Evolutionary conservation across 1,284 basidiomycete genomes (phyloP), one percentile per base, ranked within the genome.

Genomic region (Ganoderma lucidum): DNA sequence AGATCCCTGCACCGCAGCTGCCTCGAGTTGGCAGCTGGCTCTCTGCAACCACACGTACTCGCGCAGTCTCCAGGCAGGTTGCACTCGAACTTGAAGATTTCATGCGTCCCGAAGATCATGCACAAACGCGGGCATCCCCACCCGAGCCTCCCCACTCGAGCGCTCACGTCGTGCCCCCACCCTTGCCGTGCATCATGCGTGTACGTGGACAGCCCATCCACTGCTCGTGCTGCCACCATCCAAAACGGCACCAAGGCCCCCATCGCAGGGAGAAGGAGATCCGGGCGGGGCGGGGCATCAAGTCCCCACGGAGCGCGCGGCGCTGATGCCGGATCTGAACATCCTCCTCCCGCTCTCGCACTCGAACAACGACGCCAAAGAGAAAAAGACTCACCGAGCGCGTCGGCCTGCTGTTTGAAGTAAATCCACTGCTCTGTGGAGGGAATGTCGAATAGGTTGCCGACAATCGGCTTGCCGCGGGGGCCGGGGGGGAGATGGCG

Each of bases 401-500:
- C 62, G 42, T 71, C 69, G 12, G 70, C 68, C 42, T 68, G 45
- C 30, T 72, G 42, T 60, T 67, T 41, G 68, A 75, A 73, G 62
- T 63, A 75, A 17, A 67, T 64, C 74, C 72, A 75, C 62, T 73
- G 74, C 30, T 72, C 69, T 2, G 61, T 62, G 51, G 45, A 67
- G 23, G 71, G 73, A 45, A 74, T 74, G 41, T 73, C 64, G 42
- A 51, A 64, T 28, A 73, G 70, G 65, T 71, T 70, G 12, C 73
- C 71, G 65, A 74, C 35, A 66, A 74, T 60, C 55, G 67, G 68
- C 6, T 63, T 68, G 32, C 73, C 71, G 10, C 62, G 68, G 3
- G 71, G 73, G 39, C 73, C 69, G 8, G 73, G 73, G 32, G 73
- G 73, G 42, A 71, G 71, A 41, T 69, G 63, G 51, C 64, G 70